Evolutionary conservation across 1,139 yeast genomes (phyloP).

Genomic region (Sugiyamaella grinbergsii): DNA sequence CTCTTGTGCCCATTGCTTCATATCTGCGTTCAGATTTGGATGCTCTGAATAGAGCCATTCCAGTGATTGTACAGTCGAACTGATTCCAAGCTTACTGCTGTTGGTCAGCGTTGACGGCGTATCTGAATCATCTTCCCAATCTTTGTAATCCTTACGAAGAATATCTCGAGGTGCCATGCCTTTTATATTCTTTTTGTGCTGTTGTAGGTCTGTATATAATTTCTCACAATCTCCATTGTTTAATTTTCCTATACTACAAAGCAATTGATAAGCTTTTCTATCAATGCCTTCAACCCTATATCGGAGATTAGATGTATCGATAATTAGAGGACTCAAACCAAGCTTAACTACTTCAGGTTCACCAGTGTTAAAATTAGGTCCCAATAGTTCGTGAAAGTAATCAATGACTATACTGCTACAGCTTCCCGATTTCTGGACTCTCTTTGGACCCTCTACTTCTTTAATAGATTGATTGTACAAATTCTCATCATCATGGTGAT

Average conservation of each 20-base stretch:
- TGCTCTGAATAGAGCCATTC: slow-evolving; percentile 54
- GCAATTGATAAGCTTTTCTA: slow-evolving; percentile 46
- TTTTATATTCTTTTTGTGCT: slow-evolving; percentile 61
- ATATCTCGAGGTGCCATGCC: slow-evolving; percentile 64
- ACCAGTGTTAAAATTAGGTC: slow-evolving; percentile 16
- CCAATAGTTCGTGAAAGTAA: slow-evolving; percentile 50
- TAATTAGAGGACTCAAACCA: slow-evolving; percentile 65
- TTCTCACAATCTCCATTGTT: slow-evolving; percentile 19
- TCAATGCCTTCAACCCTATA: slow-evolving; percentile 62
- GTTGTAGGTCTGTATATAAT: slow-evolving; percentile 49
- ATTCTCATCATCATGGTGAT: slow-evolving; percentile 82
- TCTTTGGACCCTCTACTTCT: slow-evolving; percentile 53
- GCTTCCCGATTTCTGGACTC: slow-evolving; percentile 67
- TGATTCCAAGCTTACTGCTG: slow-evolving; percentile 59
- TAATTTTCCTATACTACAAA: slow-evolving; percentile 34
- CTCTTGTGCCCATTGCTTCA: slow-evolving; percentile 45
- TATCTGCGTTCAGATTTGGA: slow-evolving; percentile 46
- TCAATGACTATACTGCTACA: slow-evolving; percentile 74
- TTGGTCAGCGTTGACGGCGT: slow-evolving; percentile 33
- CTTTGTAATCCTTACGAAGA: slow-evolving; percentile 80
- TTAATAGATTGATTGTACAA: slow-evolving; percentile 43
- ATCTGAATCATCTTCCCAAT: slow-evolving; percentile 47
- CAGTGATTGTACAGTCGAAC: slow-evolving; percentile 69
- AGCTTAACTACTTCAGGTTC: slow-evolving; percentile 50
- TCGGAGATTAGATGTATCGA: slow-evolving; percentile 70